Conservation (phyloP, 1,139 yeast species). For the Magnusiomyces fungicola region DNA sequence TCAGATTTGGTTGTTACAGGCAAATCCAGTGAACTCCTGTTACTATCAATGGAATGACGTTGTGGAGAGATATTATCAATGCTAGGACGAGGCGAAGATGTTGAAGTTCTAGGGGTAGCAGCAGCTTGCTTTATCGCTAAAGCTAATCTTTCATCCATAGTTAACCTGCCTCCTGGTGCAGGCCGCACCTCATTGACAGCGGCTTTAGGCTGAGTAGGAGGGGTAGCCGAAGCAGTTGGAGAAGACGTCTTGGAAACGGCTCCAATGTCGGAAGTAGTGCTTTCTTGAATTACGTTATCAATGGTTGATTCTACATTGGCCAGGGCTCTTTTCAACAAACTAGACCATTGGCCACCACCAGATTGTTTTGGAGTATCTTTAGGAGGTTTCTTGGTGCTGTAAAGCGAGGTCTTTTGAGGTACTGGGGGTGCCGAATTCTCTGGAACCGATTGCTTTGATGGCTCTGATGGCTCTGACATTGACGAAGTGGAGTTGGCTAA, state of each 20-base stretch:
- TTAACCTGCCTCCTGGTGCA: slow-evolving; percentile 42
- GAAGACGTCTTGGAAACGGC: not conserved
- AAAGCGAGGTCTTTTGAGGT: not conserved
- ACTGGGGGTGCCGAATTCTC: too few relatives aligned
- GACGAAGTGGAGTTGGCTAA: too few relatives aligned
- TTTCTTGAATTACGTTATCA: slow-evolving; percentile 32
- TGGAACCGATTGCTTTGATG: too few relatives aligned
- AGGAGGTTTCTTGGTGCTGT: not conserved
- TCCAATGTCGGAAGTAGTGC: slow-evolving; percentile 16
- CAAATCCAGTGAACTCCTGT: slow-evolving; percentile 6
- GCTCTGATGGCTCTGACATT: too few relatives aligned
- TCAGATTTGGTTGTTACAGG: too few relatives aligned
- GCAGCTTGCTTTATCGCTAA: slow-evolving; percentile 46
- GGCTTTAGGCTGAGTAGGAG: not conserved
- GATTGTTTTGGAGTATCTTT: not conserved
- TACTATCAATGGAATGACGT: slow-evolving; percentile 9
- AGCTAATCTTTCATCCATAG: slow-evolving; percentile 75
- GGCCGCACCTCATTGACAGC: too few relatives aligned
- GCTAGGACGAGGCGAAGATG: slow-evolving; percentile 4
- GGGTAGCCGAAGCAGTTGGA: not conserved
- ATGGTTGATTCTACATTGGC: slow-evolving; percentile 35
- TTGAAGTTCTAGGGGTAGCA: not conserved
- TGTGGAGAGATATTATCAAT: slow-evolving; percentile 9
- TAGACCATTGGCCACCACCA: slow-evolving; percentile 27
- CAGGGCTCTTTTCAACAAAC: slow-evolving; percentile 32